Evolutionary conservation across 2,329 filamentous ascomycete species (phyloP).

Genomic region (Colletotrichum paranaense): DNA sequence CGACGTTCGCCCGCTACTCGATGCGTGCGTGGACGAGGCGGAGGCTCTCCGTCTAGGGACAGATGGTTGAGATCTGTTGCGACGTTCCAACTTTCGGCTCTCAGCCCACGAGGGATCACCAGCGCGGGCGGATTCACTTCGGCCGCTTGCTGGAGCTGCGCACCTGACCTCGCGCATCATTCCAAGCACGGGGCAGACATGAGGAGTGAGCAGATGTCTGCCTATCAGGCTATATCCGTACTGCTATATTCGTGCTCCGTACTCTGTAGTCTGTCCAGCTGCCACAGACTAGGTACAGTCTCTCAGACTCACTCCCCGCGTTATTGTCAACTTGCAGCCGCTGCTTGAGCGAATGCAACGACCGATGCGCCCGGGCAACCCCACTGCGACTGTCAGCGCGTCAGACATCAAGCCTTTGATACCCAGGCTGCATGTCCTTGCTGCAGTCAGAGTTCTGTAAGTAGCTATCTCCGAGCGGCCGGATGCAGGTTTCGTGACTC

Average conservation of each 20-base stretch:
- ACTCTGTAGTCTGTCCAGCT: neutral
- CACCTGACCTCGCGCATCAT: neutral
- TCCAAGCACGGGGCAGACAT: neutral
- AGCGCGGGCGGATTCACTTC: neutral
- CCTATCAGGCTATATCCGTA: neutral
- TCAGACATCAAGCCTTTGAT: conserved; percentile 34
- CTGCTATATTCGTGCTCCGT: neutral
- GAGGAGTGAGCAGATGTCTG: neutral
- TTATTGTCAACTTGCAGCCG: conserved; percentile 1
- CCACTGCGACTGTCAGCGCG: conserved; percentile 29
- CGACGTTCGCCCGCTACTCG: neutral
- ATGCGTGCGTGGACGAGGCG: neutral
- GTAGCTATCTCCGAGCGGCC: conserved; percentile 36
- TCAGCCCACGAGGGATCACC: neutral
- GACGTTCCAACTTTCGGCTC: neutral
- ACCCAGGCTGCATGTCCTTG: conserved; percentile 30
- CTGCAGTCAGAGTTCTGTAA: conserved; percentile 33
- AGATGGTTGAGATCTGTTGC: neutral
- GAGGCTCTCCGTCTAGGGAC: neutral
- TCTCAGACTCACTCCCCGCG: neutral
- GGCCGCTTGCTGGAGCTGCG: neutral
- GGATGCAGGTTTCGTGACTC: conserved; percentile 34
- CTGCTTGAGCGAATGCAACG: conserved; percentile 20
- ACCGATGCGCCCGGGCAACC: conserved; percentile 27
- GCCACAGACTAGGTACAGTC: neutral